Evolutionary conservation across 345 rosid genomes (phyloP), one percentile per base, ranked within the genome.

Genomic region (Schrenkiella parvula): DNA sequence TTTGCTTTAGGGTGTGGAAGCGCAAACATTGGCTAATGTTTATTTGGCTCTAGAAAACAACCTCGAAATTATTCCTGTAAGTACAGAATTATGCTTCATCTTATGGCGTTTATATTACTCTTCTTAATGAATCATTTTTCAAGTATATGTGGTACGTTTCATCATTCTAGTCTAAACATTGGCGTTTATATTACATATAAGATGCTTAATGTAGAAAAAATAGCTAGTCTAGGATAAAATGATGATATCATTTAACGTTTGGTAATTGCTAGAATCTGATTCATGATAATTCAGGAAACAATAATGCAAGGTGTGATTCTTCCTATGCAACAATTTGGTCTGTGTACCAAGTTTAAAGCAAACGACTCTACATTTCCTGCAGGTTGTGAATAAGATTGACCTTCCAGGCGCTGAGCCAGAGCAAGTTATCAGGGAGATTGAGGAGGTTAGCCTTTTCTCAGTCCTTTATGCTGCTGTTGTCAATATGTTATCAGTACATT

Each of bases 321-420:
- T 41, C 58, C 21, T 52, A 53, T 26, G 29, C 64, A 44, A 54
- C 19, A 26, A 29, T 54, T 53, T 44, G 17, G 70, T 37, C 12
- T 37, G 29, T 46, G 10, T 54, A 28, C 46, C 22, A 44, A 69
- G 59, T 46, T 69, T 55, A 56, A 43, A 70, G 54, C 47, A 54
- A 28, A 34, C 4, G 14, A 21, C 14, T 76, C 54, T 54, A 28
- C 62, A 22, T 56, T 64, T 39, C 56, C 58, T 72, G 38, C 81
- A 91, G 99, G 99, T 95, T 55, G 75, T 95, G 78, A 91, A 95
- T 88, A 95, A 93, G 82, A 91, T 93, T 84, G 98, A 93, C 79
- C 98, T 93, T 76, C 98, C 97, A 41, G 96, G 98, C 26, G 97
- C 99, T 42, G 96, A 89, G 58, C 97, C 99, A 57, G 93, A 85